Evolutionary conservation across 2,329 filamentous ascomycete species (phyloP), one percentile per base, ranked within the genome.

Genomic region (Ophiostoma fasciatum): DNA sequence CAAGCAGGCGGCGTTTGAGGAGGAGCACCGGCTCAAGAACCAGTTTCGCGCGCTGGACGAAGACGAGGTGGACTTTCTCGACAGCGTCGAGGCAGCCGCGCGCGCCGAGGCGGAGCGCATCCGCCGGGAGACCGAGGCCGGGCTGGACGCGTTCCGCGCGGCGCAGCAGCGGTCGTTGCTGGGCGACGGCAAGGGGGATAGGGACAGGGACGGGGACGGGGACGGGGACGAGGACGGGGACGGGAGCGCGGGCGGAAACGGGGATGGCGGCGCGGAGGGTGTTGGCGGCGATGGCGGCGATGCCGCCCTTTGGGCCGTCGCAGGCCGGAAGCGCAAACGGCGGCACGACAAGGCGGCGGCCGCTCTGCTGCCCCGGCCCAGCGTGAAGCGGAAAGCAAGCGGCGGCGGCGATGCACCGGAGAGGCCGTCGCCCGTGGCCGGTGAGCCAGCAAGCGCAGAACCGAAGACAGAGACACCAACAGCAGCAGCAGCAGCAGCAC

Each of bases 1-100:
- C 39, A 88, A 87, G 56, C 79, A 88, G 58, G 81, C 82, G 15
- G 80, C 77, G 8, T 84, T 85, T 53, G 82, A 85, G 53, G 82
- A 88, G 55, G 66, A 76, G 43, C 69, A 67, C 43, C 68, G 68
- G 45, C 61, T 88, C 35, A 71, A 73, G 49, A 82, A 88, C 49
- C 82, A 88, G 59, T 87, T 85, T 52, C 71, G 77, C 27, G 65
- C 78, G 4, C 64, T 90, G 21, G 78, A 88, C 51, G 79, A 84
- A 41, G 80, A 85, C 51, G 82, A 88, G 59, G 65, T 80, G 34
- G 80, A 79, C 15, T 88, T 84, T 45, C 58, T 90, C 34, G 73
- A 78, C 31, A 68, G 67, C 31, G 64, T 80, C 27, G 48, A 60
- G 33, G 63, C 61, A 35, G 57, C 58, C 36, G 60, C 62, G 49